phyloP scores from a whole-genome alignment of 768 basidiomycete genomes.

The Saitozyma podzolica region DNA sequence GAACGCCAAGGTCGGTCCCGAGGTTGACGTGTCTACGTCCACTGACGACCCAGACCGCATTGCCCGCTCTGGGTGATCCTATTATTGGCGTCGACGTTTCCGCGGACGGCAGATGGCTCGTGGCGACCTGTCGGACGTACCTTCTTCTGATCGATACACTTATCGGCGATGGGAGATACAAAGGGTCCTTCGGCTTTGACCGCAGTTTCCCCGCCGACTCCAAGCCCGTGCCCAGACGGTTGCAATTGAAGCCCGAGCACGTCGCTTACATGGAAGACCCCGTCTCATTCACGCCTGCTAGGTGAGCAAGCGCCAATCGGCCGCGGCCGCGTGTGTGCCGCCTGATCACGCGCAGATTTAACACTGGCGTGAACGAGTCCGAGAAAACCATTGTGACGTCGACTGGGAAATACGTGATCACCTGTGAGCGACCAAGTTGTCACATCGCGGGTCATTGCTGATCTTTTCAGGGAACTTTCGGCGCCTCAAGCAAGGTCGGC shows the following conservation, averaged over 20 bases:
- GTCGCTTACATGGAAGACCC: conserved; percentile 89
- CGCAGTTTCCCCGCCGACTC: conserved; percentile 90
- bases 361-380: conserved; percentile 78
- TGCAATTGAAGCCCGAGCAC: conserved; percentile 87
- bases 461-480: conserved; percentile 69
- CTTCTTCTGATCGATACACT: conserved; percentile 90
- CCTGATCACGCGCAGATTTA: conserved; percentile 65
- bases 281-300: conserved; percentile 88
- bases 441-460: not conserved
- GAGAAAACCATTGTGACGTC: conserved; percentile 97
- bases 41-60: conserved; percentile 62
- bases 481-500: conserved; percentile 87
- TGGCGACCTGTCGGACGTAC: conserved; percentile 93
- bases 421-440: conserved; percentile 58
- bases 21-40: not conserved
- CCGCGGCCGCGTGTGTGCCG: conserved; percentile 6
- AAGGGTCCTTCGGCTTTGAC: conserved; percentile 83
- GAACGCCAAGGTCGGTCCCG: conserved; percentile 71
- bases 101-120: conserved; percentile 87
- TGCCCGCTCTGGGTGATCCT: conserved; percentile 91
- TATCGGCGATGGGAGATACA: conserved; percentile 85
- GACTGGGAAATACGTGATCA: conserved; percentile 85
- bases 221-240: conserved; percentile 84
- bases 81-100: conserved; percentile 94
- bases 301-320: conserved; percentile 57